These are phyloP conservation scores for Lodderomyces metapsilosis DNA, from an alignment of 1,139 yeast genomes.

Conservation along the genomic window DNA sequence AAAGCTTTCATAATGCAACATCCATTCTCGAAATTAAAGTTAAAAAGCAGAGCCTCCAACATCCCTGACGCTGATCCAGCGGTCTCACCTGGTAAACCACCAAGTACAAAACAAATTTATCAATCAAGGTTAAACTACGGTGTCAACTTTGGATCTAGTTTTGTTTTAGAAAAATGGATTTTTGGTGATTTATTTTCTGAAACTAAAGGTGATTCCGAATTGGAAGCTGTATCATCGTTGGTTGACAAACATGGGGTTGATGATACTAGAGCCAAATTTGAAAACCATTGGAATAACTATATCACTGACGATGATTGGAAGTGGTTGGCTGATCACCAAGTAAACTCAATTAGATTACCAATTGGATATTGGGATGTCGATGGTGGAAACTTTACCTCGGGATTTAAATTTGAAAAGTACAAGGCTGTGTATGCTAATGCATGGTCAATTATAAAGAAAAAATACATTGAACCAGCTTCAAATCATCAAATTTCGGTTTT, in stretches of 20 bases:
- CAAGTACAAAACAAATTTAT: conserved; percentile 53
- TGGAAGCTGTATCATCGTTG: conserved; percentile 61
- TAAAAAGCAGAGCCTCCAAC: conserved; percentile 36
- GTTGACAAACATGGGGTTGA: conserved; percentile 51
- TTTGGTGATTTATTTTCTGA: conserved; percentile 57
- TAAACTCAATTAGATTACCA: conserved; percentile 80
- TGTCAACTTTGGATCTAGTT: conserved; percentile 82
- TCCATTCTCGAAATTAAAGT: conserved; percentile 28
- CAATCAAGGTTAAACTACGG: conserved; percentile 75
- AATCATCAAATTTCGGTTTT: conserved; percentile 64
- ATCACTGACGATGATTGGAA: conserved; percentile 73
- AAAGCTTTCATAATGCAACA: conserved; percentile 10
- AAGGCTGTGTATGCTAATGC: conserved; percentile 63
- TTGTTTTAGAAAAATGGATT: conserved; percentile 78
- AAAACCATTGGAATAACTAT: conserved; percentile 69
- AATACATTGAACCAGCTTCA: conserved; percentile 55
- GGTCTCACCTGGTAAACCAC: conserved; percentile 30
- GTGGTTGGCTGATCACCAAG: conserved; percentile 65
- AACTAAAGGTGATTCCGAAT: conserved; percentile 54
- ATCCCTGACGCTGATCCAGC: conserved; percentile 29
- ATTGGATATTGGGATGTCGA: conserved; percentile 87
- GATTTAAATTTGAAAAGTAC: conserved; percentile 60
- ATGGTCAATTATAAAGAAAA: conserved; percentile 58
- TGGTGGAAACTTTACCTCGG: conserved; percentile 56
- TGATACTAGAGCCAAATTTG: conserved; percentile 55